A percentile compares a stretch with the other conserved stretches of the same genome.
Evolutionary conservation across 306 rosid species (phyloP).

Genomic region (Quercus rubra): DNA sequence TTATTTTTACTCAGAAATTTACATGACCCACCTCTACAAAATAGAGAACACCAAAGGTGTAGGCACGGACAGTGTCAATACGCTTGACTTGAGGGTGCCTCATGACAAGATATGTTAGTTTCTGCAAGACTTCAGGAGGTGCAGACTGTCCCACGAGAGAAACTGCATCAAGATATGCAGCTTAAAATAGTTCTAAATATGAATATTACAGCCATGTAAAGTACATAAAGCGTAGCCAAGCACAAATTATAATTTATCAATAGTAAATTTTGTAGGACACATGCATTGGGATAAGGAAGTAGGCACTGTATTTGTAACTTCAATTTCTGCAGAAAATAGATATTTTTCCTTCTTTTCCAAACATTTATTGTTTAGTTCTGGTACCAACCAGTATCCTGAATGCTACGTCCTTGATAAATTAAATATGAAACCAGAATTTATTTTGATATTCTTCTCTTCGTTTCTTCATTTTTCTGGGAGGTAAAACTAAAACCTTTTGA

Average conservation of each 20-base stretch:
- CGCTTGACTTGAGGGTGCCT: slow-evolving; percentile 75
- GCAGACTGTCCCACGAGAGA: slow-evolving; percentile 94
- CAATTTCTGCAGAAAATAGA: neutral
- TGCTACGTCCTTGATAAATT: neutral
- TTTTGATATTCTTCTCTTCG: neutral
- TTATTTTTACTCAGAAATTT: neutral
- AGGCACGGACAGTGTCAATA: slow-evolving; percentile 91
- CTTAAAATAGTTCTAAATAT: neutral
- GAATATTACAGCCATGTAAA: neutral
- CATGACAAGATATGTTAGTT: slow-evolving; percentile 72
- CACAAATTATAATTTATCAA: neutral
- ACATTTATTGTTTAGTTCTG: neutral
- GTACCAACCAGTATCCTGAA: neutral
- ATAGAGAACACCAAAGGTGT: slow-evolving; percentile 93
- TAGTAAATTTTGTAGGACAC: too few relatives aligned
- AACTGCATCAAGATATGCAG: slow-evolving; percentile 33
- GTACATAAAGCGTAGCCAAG: neutral
- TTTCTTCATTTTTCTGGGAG: neutral
- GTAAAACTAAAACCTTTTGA: neutral
- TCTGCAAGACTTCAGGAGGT: slow-evolving; percentile 85
- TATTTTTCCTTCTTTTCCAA: too few relatives aligned
- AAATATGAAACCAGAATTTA: neutral
- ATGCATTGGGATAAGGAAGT: too few relatives aligned
- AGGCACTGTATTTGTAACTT: neutral
- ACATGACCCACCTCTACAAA: slow-evolving; percentile 78